Base-by-base conservation (phyloP, 805 yeast genomes). In the Metschnikowia borealis region DNA sequence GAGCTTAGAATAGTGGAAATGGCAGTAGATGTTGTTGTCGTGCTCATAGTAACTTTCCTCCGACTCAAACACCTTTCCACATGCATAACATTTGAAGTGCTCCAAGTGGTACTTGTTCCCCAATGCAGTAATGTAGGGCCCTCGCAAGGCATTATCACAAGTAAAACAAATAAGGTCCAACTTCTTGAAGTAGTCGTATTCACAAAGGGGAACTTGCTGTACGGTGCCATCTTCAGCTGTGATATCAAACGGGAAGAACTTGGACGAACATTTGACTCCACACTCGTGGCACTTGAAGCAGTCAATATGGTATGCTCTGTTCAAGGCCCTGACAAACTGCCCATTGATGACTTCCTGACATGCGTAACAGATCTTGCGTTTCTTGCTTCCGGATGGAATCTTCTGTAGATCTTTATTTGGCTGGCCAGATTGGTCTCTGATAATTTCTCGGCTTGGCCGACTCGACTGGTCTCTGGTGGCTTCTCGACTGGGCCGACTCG, bases 31-130 rank as follows among this genome's bases (percentile, higher is more conserved):
- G 50, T 82, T 77, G 54, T 84, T 83, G 21, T 87, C 83, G 65
- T 88, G 91, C 67, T 92, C 97, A 68, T 87, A 89, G 66, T 90
- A 94, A 62, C 90, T 89, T 66, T 91, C 97, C 50, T 91, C 91
- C 3, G 87, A 82, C 32, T 92, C 96, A 66, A 95, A 94, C 23
- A 87, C 87, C 49, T 83, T 83, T 37, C 84, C 80, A 64, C 99
- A 94, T 32, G 89, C 81, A 6, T 86, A 83, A 70, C 99, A 95
- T 49, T 89, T 87, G 68, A 95, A 94, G 68, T 94, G 99, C 58
- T 94, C 97, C 47, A 92, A 84, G 62, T 94, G 98, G 66, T 89
- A 94, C 62, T 92, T 87, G 58, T 84, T 82, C 11, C 96, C 96
- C 60, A 91, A 79, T 0, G 97, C 97, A 1, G 96, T 91, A 51